Percentiles rank a stretch among this genome's conserved stretches.
phyloP scores from a whole-genome alignment of 1,139 yeast species.

The Hyphopichia wangnamkhiaoensis region DNA sequence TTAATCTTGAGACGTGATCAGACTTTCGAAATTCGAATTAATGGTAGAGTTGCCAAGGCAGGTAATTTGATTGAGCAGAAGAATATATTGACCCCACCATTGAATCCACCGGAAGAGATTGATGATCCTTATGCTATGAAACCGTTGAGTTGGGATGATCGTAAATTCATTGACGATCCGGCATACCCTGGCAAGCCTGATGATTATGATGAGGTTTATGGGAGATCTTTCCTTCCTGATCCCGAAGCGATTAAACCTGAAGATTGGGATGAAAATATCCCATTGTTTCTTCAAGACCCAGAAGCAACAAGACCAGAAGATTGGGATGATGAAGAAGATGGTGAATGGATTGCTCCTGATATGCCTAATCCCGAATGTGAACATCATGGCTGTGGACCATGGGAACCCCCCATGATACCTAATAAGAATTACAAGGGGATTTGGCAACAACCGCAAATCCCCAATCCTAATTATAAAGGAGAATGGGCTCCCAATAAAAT shows the following conservation, averaged over 20 bases:
- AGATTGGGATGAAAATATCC: conserved; percentile 73
- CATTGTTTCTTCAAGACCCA: conserved; percentile 64
- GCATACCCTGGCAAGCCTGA: conserved; percentile 62
- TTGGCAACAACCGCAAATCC: conserved; percentile 68
- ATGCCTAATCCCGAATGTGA: conserved; percentile 74
- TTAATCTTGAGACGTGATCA: conserved; percentile 64
- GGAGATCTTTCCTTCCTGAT: conserved; percentile 61
- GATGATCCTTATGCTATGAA: conserved; percentile 61
- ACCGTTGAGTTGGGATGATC: conserved; percentile 83
- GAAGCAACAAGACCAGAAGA: conserved; percentile 63
- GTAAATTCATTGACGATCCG: conserved; percentile 65
- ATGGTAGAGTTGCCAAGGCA: conserved; percentile 70
- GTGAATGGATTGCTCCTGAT: conserved; percentile 73
- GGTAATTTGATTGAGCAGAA: conserved; percentile 61
- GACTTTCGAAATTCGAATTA: conserved; percentile 75
- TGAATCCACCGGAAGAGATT: conserved; percentile 64
- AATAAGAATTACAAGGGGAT: conserved; percentile 77
- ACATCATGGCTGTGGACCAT: conserved; percentile 71
- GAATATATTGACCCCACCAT: conserved; percentile 56
- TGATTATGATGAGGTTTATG: conserved; percentile 74
- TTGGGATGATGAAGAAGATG: conserved; percentile 90
- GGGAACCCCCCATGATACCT: conserved; percentile 57
- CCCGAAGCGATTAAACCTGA: conserved; percentile 68
- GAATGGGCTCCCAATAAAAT: conserved; percentile 71
- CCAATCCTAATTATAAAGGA: conserved; percentile 79